Evolutionary conservation across 768 basidiomycete genomes (phyloP), one percentile per base, ranked within the genome.

Genomic region (Macrolepiota albuminosa): DNA sequence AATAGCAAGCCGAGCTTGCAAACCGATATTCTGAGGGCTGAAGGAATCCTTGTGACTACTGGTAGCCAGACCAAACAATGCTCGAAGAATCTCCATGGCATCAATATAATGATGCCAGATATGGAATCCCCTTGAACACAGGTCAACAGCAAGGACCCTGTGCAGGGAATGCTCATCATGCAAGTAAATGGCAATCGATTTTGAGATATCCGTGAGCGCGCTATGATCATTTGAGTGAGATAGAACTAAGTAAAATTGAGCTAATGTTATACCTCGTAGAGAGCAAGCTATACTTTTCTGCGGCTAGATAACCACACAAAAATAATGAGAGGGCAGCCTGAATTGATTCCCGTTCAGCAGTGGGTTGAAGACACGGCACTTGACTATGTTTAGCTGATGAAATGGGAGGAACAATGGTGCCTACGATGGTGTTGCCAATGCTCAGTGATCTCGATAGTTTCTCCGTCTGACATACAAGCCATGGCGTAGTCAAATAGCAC

Each of bases 71-170:
- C 76, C 79, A 70, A 95, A 96, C 11, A 98, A 79, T 1, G 88
- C 82, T 6, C 96, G 87, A 18, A 98, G 76, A 57, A 97, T 86
- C 60, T 88, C 87, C 78, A 94, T 89, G 0, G 94, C 85, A 64
- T 98, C 95, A 59, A 95, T 81, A 65, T 95, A 94, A 64, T 93
- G 86, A 68, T 97, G 94, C 95, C 95, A 98, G 52, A 95, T 85
- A 48, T 88, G 83, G 69, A 98, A 98, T 0, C 96, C 96, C 48
- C 91, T 86, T 1, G 91, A 88, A 66, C 92, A 94, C 10, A 98
- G 78, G 67, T 98, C 96, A 63, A 97, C 87, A 0, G 91, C 93
- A 13, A 95, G 77, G 4, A 84, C 77, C 7, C 88, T 78, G 69
- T 91, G 83, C 1, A 77, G 77, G 0, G 86, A 85, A 7, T 79